These are phyloP conservation scores for Myxozyma nipponensis DNA, from an alignment of 805 yeast species.

Conservation along the genomic window DNA sequence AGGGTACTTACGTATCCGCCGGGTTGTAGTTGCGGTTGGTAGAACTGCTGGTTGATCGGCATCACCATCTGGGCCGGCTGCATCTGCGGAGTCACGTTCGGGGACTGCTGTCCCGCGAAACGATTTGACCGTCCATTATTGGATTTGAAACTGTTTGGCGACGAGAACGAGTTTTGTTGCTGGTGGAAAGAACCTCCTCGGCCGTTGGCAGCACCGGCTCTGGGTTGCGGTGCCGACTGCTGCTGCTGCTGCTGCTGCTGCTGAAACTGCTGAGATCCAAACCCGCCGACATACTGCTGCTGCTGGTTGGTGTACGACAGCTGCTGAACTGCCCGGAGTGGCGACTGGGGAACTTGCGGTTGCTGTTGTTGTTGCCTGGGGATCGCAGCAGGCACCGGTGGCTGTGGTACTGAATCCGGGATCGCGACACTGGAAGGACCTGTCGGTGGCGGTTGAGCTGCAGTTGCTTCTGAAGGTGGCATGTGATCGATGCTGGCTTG, in stretches of 20 bases:
- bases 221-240: conserved; percentile 7
- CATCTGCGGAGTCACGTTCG: conserved; percentile 23
- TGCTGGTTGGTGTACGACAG: conserved; percentile 3
- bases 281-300: background rate
- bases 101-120: conserved; percentile 16
- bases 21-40: background rate
- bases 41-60: background rate
- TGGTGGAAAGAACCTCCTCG: conserved; percentile 8
- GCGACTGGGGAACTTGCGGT: conserved; percentile 19
- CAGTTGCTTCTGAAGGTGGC: conserved; percentile 7
- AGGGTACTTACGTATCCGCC: background rate
- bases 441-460: conserved; percentile 13
- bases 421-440: conserved; percentile 2
- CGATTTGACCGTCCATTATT: conserved; percentile 15
- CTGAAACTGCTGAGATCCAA: conserved; percentile 6
- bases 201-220: conserved; percentile 17
- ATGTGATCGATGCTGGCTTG: conserved; percentile 25
- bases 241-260: conserved; percentile 3
- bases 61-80: conserved; percentile 16
- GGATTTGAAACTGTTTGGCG: conserved; percentile 11
- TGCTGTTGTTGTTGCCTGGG: background rate
- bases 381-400: background rate
- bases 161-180: conserved; percentile 6
- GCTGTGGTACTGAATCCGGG: conserved; percentile 2
- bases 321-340: conserved; percentile 20